Evolutionary conservation across 208 protist genomes (phyloP).

Genomic region (Acanthamoeba castellanii): DNA sequence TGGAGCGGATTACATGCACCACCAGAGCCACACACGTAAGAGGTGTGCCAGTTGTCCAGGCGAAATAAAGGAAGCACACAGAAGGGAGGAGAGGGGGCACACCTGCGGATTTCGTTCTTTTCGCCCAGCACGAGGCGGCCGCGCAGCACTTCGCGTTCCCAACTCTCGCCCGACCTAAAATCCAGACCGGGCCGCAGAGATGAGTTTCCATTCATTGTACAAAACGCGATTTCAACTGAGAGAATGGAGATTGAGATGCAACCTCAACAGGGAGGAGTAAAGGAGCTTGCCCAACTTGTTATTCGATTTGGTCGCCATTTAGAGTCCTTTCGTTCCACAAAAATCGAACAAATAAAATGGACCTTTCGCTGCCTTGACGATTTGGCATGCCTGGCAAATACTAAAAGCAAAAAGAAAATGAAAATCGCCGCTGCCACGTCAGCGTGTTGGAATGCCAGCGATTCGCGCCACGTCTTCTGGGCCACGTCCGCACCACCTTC

Average conservation of each 20-base stretch:
- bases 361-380: no score
- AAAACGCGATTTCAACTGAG: not conserved
- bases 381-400: no score
- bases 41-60: not conserved
- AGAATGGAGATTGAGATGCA: not conserved
- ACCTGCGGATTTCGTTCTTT: slow-evolving; percentile 4
- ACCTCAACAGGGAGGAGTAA: slow-evolving; percentile 1
- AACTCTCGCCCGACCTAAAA: slow-evolving; percentile 9
- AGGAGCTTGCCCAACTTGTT: slow-evolving; percentile 6
- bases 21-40: not conserved
- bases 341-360: not conserved
- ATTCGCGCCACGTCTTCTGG: no score
- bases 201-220: not conserved
- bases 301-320: not conserved
- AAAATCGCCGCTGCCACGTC: no score
- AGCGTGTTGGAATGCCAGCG: no score
- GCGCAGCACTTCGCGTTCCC: slow-evolving; percentile 30
- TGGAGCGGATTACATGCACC: not conserved
- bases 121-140: slow-evolving; percentile 14
- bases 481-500: no score
- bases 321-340: not conserved
- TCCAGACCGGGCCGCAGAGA: not conserved
- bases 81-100: no score
- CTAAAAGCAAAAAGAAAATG: not conserved
- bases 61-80: not conserved